Conservation (phyloP, 192 early-diverging fungal genomes). For the Umbelopsis sp. region DNA sequence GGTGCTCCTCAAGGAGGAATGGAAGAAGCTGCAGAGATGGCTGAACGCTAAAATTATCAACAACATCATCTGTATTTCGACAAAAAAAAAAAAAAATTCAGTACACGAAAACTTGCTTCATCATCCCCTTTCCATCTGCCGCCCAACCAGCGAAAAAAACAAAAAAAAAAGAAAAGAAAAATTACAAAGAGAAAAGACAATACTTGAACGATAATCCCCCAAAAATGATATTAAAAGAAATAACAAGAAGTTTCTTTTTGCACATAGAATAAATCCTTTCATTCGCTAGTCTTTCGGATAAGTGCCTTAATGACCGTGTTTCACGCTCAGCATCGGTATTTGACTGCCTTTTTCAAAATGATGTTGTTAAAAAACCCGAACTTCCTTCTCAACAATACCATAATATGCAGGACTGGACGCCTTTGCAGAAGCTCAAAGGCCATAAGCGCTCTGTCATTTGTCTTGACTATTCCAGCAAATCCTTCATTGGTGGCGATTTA, state of each 20-base stretch:
- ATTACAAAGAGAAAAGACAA: background rate
- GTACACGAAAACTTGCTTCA: too few species aligned
- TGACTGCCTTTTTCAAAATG: background rate
- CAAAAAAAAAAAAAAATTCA: background rate
- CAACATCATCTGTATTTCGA: background rate
- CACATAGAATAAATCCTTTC: conserved; percentile 4
- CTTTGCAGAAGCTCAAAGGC: conserved; percentile 20
- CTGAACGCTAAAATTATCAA: conserved; percentile 3
- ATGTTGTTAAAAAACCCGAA: too few species aligned
- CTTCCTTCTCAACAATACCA: too few species aligned
- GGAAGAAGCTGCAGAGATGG: conserved; percentile 7
- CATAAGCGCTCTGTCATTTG: conserved; percentile 29
- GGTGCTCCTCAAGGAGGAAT: conserved; percentile 32
- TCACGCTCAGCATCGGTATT: background rate
- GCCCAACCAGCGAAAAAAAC: background rate
- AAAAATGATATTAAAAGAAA: conserved; percentile 12
- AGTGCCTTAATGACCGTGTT: background rate
- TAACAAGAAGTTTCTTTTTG: conserved; percentile 1
- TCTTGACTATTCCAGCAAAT: conserved; percentile 19
- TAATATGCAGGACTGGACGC: background rate
- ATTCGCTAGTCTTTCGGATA: background rate
- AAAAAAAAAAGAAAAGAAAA: background rate
- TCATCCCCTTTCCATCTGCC: background rate
- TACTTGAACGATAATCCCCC: conserved; percentile 6
- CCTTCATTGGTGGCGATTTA: conserved; percentile 23